These are phyloP conservation scores for Cicer chorassanicum DNA, from an alignment of 306 rosid species.

Conservation along the genomic window DNA sequence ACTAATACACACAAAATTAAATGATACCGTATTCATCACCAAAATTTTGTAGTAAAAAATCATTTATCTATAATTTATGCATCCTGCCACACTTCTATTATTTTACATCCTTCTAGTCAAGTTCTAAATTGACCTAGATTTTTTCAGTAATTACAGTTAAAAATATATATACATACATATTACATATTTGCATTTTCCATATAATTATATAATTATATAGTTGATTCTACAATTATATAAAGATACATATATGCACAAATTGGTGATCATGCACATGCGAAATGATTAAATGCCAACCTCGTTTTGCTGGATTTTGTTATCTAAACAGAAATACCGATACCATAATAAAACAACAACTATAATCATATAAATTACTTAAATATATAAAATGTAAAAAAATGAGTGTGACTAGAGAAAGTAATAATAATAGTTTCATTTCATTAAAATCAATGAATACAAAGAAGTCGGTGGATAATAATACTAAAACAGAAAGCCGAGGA, in stretches of 20 bases:
- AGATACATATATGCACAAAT: constrained; percentile 47
- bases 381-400: constrained; percentile 33
- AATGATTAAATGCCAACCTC: constrained; percentile 64
- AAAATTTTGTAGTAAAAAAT: too few relatives aligned
- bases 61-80: too few relatives aligned
- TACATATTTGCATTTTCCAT: not conserved
- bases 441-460: constrained; percentile 46
- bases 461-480: constrained; percentile 63
- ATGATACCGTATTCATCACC: too few relatives aligned
- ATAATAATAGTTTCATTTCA: constrained; percentile 28
- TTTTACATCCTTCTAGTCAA: not conserved
- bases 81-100: not conserved
- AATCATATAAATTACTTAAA: not conserved
- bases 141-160: constrained; percentile 1
- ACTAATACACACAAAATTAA: too few relatives aligned
- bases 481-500: constrained; percentile 67
- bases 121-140: not conserved
- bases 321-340: constrained; percentile 27
- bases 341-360: constrained; percentile 37
- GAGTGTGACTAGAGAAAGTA: constrained; percentile 25
- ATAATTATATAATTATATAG: not conserved
- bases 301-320: constrained; percentile 54
- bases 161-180: not conserved
- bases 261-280: constrained; percentile 56
- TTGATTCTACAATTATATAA: constrained; percentile 15